Percentiles rank a stretch among this genome's conserved stretches.
These are phyloP conservation scores for Populus hybrid DNA, from an alignment of 441 rosid species.

Conservation along the genomic window DNA sequence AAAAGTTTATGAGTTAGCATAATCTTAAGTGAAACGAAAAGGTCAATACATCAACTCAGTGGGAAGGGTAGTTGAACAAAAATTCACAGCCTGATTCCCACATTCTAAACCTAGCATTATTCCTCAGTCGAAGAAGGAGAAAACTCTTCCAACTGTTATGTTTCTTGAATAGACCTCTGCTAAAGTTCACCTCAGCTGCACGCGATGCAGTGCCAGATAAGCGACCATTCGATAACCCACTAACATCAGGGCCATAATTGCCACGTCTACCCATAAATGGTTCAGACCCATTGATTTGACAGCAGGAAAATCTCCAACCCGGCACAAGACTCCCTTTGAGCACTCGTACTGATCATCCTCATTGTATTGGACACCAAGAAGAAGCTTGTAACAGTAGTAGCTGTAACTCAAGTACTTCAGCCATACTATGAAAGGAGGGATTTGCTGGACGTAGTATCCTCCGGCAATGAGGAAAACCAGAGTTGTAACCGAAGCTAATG, in stretches of 20 bases:
- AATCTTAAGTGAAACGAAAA: slow-evolving; percentile 9
- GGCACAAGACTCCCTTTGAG: slow-evolving; percentile 64
- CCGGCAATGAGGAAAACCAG: slow-evolving; percentile 91
- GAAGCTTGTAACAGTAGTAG: slow-evolving; percentile 91
- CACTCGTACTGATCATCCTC: slow-evolving; percentile 73
- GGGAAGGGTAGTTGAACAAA: slow-evolving; percentile 16
- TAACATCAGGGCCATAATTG: slow-evolving; percentile 78
- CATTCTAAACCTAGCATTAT: slow-evolving; percentile 36
- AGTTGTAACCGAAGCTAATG: slow-evolving; percentile 89
- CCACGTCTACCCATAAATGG: slow-evolving; percentile 77
- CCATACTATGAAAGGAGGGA: slow-evolving; percentile 90
- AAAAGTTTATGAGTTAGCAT: slow-evolving; percentile 20
- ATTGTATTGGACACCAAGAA: slow-evolving; percentile 81
- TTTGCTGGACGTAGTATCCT: slow-evolving; percentile 88
- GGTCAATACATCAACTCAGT: slow-evolving; percentile 18
- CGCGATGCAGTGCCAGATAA: slow-evolving; percentile 72
- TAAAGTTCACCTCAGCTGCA: slow-evolving; percentile 44
- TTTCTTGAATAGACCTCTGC: slow-evolving; percentile 13
- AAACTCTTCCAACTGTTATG: slow-evolving; percentile 32
- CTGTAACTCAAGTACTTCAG: slow-evolving; percentile 92
- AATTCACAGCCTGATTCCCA: slow-evolving; percentile 22
- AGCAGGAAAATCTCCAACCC: slow-evolving; percentile 83
- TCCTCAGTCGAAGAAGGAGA: slow-evolving; percentile 38
- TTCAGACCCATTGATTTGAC: slow-evolving; percentile 73
- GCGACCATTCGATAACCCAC: slow-evolving; percentile 79